Evolutionary conservation across 1,284 basidiomycete genomes (phyloP).

Genomic region (Hemileia vastatrix): DNA sequence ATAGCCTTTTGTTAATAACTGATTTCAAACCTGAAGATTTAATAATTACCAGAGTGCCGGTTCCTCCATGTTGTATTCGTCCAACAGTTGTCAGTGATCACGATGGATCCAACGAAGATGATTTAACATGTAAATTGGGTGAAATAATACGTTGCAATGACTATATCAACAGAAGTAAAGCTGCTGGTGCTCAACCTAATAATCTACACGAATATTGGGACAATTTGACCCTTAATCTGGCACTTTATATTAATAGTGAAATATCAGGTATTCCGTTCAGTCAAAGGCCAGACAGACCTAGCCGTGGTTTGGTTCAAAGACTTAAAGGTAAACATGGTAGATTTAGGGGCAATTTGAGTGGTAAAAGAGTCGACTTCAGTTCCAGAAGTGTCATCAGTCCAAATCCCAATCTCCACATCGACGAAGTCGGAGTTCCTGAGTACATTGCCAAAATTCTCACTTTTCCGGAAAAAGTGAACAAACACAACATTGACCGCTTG

Average conservation of each 20-base stretch:
- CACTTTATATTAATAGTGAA: conserved; percentile 6
- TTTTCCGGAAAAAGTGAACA: conserved; percentile 93
- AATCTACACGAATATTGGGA: conserved; percentile 63
- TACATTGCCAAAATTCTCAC: conserved; percentile 97
- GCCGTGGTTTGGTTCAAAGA: conserved; percentile 95
- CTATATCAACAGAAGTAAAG: conserved; percentile 81
- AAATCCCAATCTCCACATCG: conserved; percentile 91
- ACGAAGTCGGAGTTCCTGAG: conserved; percentile 94
- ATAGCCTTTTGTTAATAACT: too few relatives aligned
- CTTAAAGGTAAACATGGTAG: conserved; percentile 98
- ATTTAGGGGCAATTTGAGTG: conserved; percentile 96
- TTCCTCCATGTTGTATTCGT: too few relatives aligned
- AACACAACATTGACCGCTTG: conserved; percentile 89
- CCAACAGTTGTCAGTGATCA: too few relatives aligned
- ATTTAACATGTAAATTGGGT: conserved; percentile 94
- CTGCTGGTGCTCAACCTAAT: conserved; percentile 91
- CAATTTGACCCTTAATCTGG: too few relatives aligned
- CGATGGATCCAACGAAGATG: too few relatives aligned
- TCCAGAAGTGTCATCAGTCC: conserved; percentile 98
- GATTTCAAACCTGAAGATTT: too few relatives aligned
- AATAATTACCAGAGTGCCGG: too few relatives aligned
- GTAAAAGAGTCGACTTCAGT: conserved; percentile 98
- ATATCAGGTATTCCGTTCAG: conserved; percentile 16
- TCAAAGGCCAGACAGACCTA: conserved; percentile 92
- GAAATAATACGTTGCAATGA: conserved; percentile 94